These are phyloP conservation scores for Neophaeococcomyces aloes DNA, from an alignment of 2,329 filamentous ascomycete genomes.

Conservation along the genomic window DNA sequence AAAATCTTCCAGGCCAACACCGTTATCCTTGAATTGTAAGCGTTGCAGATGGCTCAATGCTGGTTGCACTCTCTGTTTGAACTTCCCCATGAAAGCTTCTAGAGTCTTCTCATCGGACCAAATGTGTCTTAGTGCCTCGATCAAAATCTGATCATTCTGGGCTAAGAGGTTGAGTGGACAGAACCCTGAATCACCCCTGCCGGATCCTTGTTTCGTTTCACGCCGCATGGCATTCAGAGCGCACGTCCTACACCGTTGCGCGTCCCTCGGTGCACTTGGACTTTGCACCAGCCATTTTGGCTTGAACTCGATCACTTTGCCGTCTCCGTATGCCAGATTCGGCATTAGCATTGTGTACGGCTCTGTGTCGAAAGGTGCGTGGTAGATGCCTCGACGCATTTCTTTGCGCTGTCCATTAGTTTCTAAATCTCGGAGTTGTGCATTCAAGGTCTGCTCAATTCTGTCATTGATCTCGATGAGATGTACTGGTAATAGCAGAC, in stretches of 20 bases:
- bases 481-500: conserved; percentile 24
- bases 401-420: neutral
- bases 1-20: conserved; percentile 23
- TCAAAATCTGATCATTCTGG: conserved; percentile 32
- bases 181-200: conserved; percentile 33
- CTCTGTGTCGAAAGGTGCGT: conserved; percentile 43
- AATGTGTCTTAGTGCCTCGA: conserved; percentile 28
- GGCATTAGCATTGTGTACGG: conserved; percentile 58
- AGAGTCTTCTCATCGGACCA: conserved; percentile 26
- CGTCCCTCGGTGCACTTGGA: conserved; percentile 53
- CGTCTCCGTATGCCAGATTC: conserved; percentile 52
- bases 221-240: conserved; percentile 46
- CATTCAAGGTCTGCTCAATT: conserved; percentile 40
- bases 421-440: conserved; percentile 34
- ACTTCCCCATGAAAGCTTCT: conserved; percentile 26
- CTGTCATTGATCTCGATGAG: conserved; percentile 43
- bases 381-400: conserved; percentile 41
- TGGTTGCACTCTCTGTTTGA: conserved; percentile 29
- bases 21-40: conserved; percentile 19
- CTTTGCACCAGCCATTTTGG: conserved; percentile 77
- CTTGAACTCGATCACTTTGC: conserved; percentile 59
- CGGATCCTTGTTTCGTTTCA: conserved; percentile 21
- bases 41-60: conserved; percentile 23
- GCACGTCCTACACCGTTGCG: conserved; percentile 64
- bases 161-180: conserved; percentile 58